These are phyloP conservation scores for Boletellus emodensis DNA, from an alignment of 768 basidiomycete species.

Conservation along the genomic window DNA sequence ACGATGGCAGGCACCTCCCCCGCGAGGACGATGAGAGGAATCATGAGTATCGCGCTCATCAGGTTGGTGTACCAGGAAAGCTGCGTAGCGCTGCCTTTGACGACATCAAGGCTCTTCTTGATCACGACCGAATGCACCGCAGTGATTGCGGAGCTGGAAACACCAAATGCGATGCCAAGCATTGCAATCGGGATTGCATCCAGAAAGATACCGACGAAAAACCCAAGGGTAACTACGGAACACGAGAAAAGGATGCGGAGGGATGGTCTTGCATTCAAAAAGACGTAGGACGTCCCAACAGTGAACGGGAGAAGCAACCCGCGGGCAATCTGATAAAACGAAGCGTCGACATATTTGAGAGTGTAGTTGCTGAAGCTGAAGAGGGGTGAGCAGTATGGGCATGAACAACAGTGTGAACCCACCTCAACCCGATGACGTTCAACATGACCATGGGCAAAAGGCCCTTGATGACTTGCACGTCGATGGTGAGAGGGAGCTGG, in stretches of 20 bases:
- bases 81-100: conserved; percentile 78
- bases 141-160: conserved; percentile 81
- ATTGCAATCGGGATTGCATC: conserved; percentile 58
- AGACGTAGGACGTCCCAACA: conserved; percentile 76
- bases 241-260: conserved; percentile 72
- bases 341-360: conserved; percentile 90
- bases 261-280: conserved; percentile 76
- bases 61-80: conserved; percentile 93
- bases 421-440: conserved; percentile 85
- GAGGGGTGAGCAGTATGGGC: background rate
- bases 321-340: conserved; percentile 93
- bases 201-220: conserved; percentile 84
- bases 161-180: conserved; percentile 75
- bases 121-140: conserved; percentile 92
- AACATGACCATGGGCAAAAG: conserved; percentile 71
- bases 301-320: conserved; percentile 94
- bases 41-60: conserved; percentile 65
- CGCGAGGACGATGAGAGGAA: conserved; percentile 67
- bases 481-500: conserved; percentile 62
- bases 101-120: conserved; percentile 76
- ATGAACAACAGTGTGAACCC: conserved; percentile 6
- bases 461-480: conserved; percentile 62
- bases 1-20: conserved; percentile 70
- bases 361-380: conserved; percentile 86
- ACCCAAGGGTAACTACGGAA: conserved; percentile 82